These are phyloP conservation scores for Vachellia collinsii DNA, from an alignment of 306 rosid species.

Conservation along the genomic window DNA sequence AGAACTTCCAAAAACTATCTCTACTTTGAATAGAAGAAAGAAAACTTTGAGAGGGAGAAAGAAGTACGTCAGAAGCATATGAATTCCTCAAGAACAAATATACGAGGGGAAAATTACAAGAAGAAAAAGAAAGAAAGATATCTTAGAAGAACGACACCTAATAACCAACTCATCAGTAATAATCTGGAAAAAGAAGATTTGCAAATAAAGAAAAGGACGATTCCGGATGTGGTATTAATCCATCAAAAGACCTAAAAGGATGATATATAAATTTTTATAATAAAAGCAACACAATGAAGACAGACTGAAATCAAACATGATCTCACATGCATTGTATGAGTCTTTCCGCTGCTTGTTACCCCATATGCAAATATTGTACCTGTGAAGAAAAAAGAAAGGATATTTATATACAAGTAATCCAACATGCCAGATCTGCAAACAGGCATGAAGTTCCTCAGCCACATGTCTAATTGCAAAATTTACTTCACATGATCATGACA, in stretches of 20 bases:
- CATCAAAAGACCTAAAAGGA: slow-evolving; percentile 21
- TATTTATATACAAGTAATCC: slow-evolving; percentile 28
- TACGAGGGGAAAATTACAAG: not conserved
- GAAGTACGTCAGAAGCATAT: not conserved
- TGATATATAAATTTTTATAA: not conserved
- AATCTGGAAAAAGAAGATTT: slow-evolving; percentile 25
- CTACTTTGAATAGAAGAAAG: not conserved
- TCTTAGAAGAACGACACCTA: slow-evolving; percentile 1
- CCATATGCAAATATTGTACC: slow-evolving; percentile 99
- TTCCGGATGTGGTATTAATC: slow-evolving; percentile 11
- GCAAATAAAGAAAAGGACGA: slow-evolving; percentile 13
- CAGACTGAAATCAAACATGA: slow-evolving; percentile 31
- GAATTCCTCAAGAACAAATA: not conserved
- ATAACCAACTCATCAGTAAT: slow-evolving; percentile 21
- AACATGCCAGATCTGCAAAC: slow-evolving; percentile 34
- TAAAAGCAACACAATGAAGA: not conserved
- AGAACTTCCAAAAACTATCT: no score
- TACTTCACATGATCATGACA: slow-evolving; percentile 1
- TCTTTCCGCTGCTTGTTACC: slow-evolving; percentile 99
- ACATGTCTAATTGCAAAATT: slow-evolving; percentile 14
- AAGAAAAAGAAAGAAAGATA: not conserved
- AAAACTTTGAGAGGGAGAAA: not conserved
- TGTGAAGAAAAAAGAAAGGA: slow-evolving; percentile 46
- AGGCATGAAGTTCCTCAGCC: slow-evolving; percentile 35
- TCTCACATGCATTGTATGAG: slow-evolving; percentile 99